Percentiles rank a stretch among this genome's conserved stretches.
Evolutionary conservation across 2,329 filamentous ascomycete genomes (phyloP).

Genomic region (Penicillium fuscoglaucum): DNA sequence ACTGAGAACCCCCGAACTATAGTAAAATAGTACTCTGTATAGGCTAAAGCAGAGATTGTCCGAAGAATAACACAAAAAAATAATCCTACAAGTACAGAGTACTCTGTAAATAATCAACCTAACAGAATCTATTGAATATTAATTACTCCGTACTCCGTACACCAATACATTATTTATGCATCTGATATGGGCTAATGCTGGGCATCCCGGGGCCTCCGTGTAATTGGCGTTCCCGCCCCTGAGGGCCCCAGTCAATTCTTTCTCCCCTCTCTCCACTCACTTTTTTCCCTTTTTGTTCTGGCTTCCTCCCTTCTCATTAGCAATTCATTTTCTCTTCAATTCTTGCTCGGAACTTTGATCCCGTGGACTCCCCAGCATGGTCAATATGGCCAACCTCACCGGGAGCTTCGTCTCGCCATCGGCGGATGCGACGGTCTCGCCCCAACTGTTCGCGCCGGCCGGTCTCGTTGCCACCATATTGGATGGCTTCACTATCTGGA

Average conservation of each 20-base stretch:
- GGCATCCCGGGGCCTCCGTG: slow-evolving; percentile 8
- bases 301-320: slow-evolving; percentile 2
- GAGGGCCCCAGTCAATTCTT: slow-evolving; percentile 17
- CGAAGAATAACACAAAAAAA: background rate
- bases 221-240: slow-evolving; percentile 27
- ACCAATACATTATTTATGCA: background rate
- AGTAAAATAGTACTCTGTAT: background rate
- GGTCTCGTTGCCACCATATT: slow-evolving; percentile 57
- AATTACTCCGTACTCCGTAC: background rate
- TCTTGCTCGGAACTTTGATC: background rate
- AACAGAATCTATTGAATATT: background rate
- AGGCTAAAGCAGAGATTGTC: background rate
- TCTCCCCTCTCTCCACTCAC: slow-evolving; percentile 21
- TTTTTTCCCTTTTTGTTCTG: slow-evolving; percentile 9
- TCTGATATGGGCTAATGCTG: background rate
- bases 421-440: slow-evolving; percentile 61
- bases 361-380: slow-evolving; percentile 3
- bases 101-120: background rate
- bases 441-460: slow-evolving; percentile 50
- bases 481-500: slow-evolving; percentile 63
- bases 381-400: slow-evolving; percentile 54
- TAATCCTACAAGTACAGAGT: too few species aligned
- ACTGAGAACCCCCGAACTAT: background rate
- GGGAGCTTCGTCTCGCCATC: slow-evolving; percentile 69
- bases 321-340: background rate